A percentile compares a stretch with the other conserved stretches of the same genome.
These are phyloP conservation scores for Rauvolfia tetraphylla DNA, from an alignment of 257 asterid species.

Conservation along the genomic window DNA sequence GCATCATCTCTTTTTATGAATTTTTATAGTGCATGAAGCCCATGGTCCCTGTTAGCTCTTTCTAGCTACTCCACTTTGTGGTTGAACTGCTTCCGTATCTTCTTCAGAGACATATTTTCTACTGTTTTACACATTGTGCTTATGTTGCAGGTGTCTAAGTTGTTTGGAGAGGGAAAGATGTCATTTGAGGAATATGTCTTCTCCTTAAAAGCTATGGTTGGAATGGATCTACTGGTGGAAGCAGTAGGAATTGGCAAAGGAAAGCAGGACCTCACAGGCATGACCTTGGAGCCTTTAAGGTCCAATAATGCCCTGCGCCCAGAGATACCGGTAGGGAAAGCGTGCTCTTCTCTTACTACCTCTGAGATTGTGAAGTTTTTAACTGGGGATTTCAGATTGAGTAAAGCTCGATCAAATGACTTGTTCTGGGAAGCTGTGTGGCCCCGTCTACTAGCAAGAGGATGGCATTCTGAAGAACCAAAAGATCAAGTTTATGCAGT, in stretches of 20 bases:
- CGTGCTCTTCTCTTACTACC: slow-evolving; percentile 56
- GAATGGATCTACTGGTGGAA: slow-evolving; percentile 48
- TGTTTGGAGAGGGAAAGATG: slow-evolving; percentile 47
- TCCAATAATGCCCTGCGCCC: slow-evolving; percentile 48
- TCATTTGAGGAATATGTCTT: slow-evolving; percentile 49
- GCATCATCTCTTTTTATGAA: neutral
- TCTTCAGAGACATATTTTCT: neutral
- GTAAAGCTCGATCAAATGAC: slow-evolving; percentile 75
- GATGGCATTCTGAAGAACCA: slow-evolving; percentile 82
- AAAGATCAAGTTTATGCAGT: slow-evolving; percentile 33
- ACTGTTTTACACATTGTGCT: slow-evolving; percentile 15
- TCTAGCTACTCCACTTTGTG: neutral
- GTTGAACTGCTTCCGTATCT: neutral
- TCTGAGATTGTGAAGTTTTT: slow-evolving; percentile 54
- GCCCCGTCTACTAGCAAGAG: slow-evolving; percentile 87
- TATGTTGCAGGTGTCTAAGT: slow-evolving; percentile 43
- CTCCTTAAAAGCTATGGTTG: slow-evolving; percentile 56
- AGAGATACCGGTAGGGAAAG: slow-evolving; percentile 72
- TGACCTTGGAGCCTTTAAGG: slow-evolving; percentile 46
- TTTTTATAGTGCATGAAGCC: neutral
- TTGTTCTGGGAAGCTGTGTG: slow-evolving; percentile 92
- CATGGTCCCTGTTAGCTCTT: neutral
- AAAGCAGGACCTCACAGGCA: slow-evolving; percentile 53
- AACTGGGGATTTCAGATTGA: slow-evolving; percentile 69
- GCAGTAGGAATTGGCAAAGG: slow-evolving; percentile 65